Percentiles rank a stretch among this genome's conserved stretches.
phyloP scores from a whole-genome alignment of 202 grass and related monocot genomes.

The Zoysia matrella region DNA sequence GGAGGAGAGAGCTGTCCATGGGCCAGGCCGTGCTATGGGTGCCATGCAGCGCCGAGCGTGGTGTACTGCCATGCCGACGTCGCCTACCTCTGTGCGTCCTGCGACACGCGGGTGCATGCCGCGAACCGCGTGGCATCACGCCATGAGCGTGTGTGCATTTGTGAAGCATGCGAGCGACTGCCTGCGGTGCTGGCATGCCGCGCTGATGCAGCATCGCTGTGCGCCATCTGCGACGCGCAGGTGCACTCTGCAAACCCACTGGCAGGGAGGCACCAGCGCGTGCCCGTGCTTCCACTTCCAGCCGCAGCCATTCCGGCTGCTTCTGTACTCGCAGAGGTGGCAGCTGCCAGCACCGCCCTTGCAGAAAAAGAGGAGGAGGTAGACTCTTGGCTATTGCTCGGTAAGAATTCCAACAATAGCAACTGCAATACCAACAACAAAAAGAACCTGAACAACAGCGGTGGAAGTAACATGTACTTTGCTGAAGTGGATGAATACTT shows the following conservation, averaged over 20 bases:
- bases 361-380: constrained; percentile 49
- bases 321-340: not conserved
- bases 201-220: constrained; percentile 54
- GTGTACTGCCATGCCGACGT: too few species aligned
- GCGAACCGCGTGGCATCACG: constrained; percentile 70
- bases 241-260: constrained; percentile 82
- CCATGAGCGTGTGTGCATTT: constrained; percentile 71
- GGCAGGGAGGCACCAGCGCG: constrained; percentile 52
- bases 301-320: too few species aligned
- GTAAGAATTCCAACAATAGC: constrained; percentile 25
- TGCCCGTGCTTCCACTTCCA: not conserved
- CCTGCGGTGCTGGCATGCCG: constrained; percentile 55
- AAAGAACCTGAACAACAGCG: not conserved
- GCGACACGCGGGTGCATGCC: constrained; percentile 42
- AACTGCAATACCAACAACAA: not conserved
- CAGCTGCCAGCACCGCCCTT: constrained; percentile 7
- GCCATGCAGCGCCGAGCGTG: too few species aligned
- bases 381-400: constrained; percentile 48
- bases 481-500: constrained; percentile 29
- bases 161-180: constrained; percentile 58
- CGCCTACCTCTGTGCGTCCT: too few species aligned
- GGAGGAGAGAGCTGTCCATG: constrained; percentile 35
- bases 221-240: constrained; percentile 58
- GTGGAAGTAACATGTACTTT: constrained; percentile 24
- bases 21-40: constrained; percentile 57